These are phyloP conservation scores for Euphrasia arctica DNA, from an alignment of 305 asterid species.

Conservation along the genomic window DNA sequence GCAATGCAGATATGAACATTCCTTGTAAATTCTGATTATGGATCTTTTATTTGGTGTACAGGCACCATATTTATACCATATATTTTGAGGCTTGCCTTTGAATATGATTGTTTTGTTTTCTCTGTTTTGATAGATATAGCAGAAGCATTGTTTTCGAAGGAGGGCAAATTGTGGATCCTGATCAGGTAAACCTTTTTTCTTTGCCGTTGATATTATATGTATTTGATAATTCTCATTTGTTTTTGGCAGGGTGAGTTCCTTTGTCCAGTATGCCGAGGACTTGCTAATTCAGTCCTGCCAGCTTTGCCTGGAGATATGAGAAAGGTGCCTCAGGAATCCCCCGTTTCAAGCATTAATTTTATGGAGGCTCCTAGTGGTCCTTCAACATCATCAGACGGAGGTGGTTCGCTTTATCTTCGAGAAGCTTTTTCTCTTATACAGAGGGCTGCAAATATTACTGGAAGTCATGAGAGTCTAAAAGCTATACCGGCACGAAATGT, in stretches of 20 bases:
- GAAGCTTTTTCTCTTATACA: conserved; percentile 60
- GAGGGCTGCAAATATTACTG: conserved; percentile 55
- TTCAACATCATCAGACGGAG: conserved; percentile 34
- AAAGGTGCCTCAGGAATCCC: conserved; percentile 34
- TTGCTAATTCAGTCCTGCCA: conserved; percentile 83
- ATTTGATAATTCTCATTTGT: conserved; percentile 25
- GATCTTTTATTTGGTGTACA: conserved; percentile 21
- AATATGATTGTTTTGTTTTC: conserved; percentile 17
- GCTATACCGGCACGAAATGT: conserved; percentile 47
- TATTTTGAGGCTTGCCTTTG: conserved; percentile 19
- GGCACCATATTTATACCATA: conserved; percentile 5
- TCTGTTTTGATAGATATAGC: conserved; percentile 40
- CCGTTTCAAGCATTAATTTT: conserved; percentile 28
- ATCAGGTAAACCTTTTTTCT: conserved; percentile 58
- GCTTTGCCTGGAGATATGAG: conserved; percentile 45
- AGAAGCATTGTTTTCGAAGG: conserved; percentile 96
- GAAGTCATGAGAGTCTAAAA: conserved; percentile 46
- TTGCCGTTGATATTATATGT: conserved; percentile 26
- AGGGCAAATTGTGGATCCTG: conserved; percentile 94
- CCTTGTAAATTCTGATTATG: not conserved
- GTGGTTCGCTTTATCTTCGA: conserved; percentile 42
- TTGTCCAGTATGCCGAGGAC: conserved; percentile 98
- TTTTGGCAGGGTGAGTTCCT: conserved; percentile 89
- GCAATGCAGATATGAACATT: not conserved
- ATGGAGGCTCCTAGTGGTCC: conserved; percentile 30